These are phyloP conservation scores for Cladorrhinum sp. DNA, from an alignment of 2,329 filamentous ascomycete genomes.

Conservation along the genomic window DNA sequence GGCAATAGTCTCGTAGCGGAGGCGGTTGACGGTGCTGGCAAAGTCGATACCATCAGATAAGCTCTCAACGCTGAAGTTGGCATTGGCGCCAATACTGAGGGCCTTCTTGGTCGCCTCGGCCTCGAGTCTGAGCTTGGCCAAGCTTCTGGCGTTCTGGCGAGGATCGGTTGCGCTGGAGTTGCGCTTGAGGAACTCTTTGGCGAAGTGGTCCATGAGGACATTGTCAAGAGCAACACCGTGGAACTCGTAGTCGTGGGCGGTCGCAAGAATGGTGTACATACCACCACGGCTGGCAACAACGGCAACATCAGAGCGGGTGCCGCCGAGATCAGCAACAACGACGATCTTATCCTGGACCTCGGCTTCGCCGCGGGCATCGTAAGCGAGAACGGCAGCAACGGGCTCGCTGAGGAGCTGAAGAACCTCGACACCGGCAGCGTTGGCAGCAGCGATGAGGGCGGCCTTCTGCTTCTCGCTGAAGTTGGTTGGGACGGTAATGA, in stretches of 20 bases:
- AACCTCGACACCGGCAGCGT: constrained; percentile 78
- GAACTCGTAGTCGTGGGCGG: constrained; percentile 92
- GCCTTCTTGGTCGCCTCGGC: constrained; percentile 90
- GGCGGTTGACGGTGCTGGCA: constrained; percentile 84
- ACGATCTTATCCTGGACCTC: constrained; percentile 79
- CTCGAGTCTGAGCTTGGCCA: constrained; percentile 92
- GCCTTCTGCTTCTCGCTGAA: constrained; percentile 84
- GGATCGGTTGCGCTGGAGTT: constrained; percentile 74
- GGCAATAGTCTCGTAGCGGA: constrained; percentile 86
- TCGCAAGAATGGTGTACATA: constrained; percentile 93
- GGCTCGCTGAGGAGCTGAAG: constrained; percentile 93
- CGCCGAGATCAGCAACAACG: constrained; percentile 89
- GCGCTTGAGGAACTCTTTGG: constrained; percentile 99
- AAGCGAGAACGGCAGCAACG: constrained; percentile 81
- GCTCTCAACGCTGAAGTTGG: constrained; percentile 89
- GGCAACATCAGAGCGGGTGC: constrained; percentile 86
- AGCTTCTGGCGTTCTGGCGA: constrained; percentile 70
- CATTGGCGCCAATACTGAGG: constrained; percentile 81
- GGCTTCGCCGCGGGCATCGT: constrained; percentile 79
- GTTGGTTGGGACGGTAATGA: constrained; percentile 91
- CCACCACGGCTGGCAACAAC: constrained; percentile 88
- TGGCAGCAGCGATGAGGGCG: constrained; percentile 73
- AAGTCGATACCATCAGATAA: constrained; percentile 88
- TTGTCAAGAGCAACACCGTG: constrained; percentile 83
- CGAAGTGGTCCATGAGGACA: constrained; percentile 90